Conservation (phyloP, 352 stramenopile genomes). For the Pythium periplocum region DNA sequence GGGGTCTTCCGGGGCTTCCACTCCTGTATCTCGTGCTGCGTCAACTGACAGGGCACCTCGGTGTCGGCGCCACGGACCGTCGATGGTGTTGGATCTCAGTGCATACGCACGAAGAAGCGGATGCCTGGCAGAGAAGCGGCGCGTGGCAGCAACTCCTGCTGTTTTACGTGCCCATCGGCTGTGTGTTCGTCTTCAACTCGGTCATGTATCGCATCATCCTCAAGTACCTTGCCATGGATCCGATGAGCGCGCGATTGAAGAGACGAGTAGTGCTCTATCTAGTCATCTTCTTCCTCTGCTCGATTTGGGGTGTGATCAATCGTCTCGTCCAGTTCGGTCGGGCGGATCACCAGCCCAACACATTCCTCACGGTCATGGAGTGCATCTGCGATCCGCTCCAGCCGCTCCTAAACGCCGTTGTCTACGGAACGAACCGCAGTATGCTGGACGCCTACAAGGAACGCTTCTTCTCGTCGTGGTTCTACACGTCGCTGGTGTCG, state of each 20-base stretch:
- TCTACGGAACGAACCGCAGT: constrained; percentile 69
- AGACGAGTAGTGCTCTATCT: constrained; percentile 61
- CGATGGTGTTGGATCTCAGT: constrained; percentile 76
- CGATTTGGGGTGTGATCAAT: constrained; percentile 65
- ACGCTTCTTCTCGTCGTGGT: constrained; percentile 57
- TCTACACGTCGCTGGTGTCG: constrained; percentile 53
- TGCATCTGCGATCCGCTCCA: constrained; percentile 69
- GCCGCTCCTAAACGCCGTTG: constrained; percentile 59
- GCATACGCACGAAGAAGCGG: constrained; percentile 27
- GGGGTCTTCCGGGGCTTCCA: constrained; percentile 51
- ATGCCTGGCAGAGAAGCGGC: constrained; percentile 36
- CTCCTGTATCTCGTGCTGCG: constrained; percentile 54
- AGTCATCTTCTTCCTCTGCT: constrained; percentile 67
- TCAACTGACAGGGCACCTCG: constrained; percentile 64
- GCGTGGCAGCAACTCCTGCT: constrained; percentile 57
- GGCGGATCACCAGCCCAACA: constrained; percentile 37
- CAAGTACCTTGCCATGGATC: constrained; percentile 51
- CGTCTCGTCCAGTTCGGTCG: constrained; percentile 57
- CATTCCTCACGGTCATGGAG: constrained; percentile 55
- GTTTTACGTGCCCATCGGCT: constrained; percentile 59
- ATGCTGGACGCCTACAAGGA: constrained; percentile 70
- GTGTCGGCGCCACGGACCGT: constrained; percentile 59
- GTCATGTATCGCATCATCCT: constrained; percentile 54
- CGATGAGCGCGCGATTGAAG: constrained; percentile 54
- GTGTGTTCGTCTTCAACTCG: constrained; percentile 68